phyloP scores from a whole-genome alignment of 495 filamentous ascomycete genomes.

The Ascodesmis nigricans region DNA sequence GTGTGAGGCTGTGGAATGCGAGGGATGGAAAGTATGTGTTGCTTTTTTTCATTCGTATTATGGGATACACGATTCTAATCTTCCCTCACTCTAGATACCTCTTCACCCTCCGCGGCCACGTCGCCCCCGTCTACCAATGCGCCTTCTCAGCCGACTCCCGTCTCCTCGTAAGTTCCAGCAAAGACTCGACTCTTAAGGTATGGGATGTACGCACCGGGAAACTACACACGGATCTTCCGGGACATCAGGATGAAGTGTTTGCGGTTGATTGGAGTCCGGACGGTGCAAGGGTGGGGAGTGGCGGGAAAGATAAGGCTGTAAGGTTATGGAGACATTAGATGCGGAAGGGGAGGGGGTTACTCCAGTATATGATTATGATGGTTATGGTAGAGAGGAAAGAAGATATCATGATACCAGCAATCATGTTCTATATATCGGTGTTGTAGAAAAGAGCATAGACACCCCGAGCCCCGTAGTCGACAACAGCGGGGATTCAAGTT shows the following conservation, averaged over 20 bases:
- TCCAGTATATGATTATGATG: too few relatives aligned
- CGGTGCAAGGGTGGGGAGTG: conserved; percentile 63
- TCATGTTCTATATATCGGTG: too few relatives aligned
- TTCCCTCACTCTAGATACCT: conserved; percentile 36
- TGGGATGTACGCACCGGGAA: conserved; percentile 79
- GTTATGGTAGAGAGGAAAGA: too few relatives aligned
- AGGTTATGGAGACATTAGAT: conserved; percentile 22
- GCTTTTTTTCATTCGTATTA: neutral
- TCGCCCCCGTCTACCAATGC: conserved; percentile 78
- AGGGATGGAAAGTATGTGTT: conserved; percentile 32
- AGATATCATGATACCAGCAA: too few relatives aligned
- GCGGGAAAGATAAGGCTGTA: conserved; percentile 62
- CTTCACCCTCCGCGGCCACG: conserved; percentile 70
- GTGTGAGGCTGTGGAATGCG: conserved; percentile 73
- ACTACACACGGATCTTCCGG: conserved; percentile 59
- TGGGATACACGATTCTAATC: neutral
- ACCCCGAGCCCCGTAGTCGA: too few relatives aligned
- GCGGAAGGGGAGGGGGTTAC: too few relatives aligned
- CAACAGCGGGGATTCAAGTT: too few relatives aligned
- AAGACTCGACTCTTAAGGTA: conserved; percentile 86
- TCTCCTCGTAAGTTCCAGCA: conserved; percentile 60
- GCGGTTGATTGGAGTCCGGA: conserved; percentile 84
- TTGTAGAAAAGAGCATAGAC: too few relatives aligned
- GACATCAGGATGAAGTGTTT: conserved; percentile 87
- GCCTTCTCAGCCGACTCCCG: conserved; percentile 77